A percentile compares a stretch with the other conserved stretches of the same genome.
These are phyloP conservation scores for Talaromyces nanjingensis DNA, from an alignment of 495 filamentous ascomycete genomes.

Conservation along the genomic window DNA sequence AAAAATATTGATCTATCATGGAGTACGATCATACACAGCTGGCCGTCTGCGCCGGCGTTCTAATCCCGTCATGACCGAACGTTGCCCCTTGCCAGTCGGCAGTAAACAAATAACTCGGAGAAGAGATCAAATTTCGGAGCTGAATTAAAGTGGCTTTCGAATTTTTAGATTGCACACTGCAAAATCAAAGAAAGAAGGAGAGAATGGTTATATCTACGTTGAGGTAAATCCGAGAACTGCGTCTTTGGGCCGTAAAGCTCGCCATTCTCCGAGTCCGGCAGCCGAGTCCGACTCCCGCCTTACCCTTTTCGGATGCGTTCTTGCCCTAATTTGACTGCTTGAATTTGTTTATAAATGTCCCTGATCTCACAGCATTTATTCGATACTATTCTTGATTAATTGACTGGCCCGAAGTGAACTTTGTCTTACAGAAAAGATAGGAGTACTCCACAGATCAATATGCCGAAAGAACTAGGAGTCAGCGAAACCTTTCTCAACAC, in stretches of 20 bases:
- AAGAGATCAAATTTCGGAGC: not conserved
- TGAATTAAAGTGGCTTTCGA: not conserved
- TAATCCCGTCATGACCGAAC: conserved; percentile 22
- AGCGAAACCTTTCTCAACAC: not conserved
- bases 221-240: conserved; percentile 13
- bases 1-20: not conserved
- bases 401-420: not conserved
- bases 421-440: not conserved
- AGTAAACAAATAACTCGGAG: not conserved
- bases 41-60: conserved; percentile 41
- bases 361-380: not conserved
- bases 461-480: not conserved
- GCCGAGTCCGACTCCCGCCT: not conserved
- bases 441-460: not conserved
- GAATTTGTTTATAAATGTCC: not conserved
- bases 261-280: conserved; percentile 23
- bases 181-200: not conserved
- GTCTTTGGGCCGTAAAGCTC: conserved; percentile 17
- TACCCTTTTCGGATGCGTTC: not conserved
- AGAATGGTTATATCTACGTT: not conserved
- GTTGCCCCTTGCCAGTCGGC: not conserved
- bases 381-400: not conserved
- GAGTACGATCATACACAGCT: conserved; percentile 30
- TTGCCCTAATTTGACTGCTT: not conserved
- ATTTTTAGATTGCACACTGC: not conserved